Base-by-base conservation (phyloP, 2,329 filamentous ascomycete genomes). In the Helicocarpus griseus region DNA sequence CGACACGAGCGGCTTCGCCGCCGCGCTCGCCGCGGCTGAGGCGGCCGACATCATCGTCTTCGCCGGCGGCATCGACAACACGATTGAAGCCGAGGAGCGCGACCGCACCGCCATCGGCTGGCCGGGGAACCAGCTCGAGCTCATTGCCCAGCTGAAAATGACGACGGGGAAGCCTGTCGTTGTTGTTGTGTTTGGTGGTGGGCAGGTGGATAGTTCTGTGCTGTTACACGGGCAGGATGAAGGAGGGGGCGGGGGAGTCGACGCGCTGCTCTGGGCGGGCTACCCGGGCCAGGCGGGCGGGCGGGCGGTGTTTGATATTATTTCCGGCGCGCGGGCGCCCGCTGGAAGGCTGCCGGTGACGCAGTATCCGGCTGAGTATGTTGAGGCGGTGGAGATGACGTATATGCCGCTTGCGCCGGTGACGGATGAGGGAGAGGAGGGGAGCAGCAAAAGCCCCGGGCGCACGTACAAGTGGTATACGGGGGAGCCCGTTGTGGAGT, bases 151-250 rank as follows among this genome's bases (percentile, higher is more conserved):
- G 49, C 60, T 74, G 13, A 62, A 64, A 35, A n/a, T n/a, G n/a
- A 17, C 59, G 8, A 50, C 70, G 1, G 61, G 61, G 14, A 73
- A 73, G 54, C 70, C 70, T 0, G 51, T 71, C 9, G 57, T 74
- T 17, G 64, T 74, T 1, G 57, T 72, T 1, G 69, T 72, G 49
- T 69, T 73, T 62, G 72, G 72, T 5, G 69, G 67, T 53, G 70
- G 71, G 1, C 71, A 73, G 53, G 64, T 74, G 7, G 71, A 74
- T 54, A 67, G 66, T 11, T 68, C 69, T 0, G 60, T 65, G 0
- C 62, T 74, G 4, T 61, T 71, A 40, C 41, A 50, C 5, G 72
- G 71, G 56, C 53, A 63, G 6, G 68, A 71, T 14, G n/a, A n/a
- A n/a, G n/a, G n/a, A n/a, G n/a, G n/a, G n/a, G n/a, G n/a, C n/a